A percentile compares a stretch with the other conserved stretches of the same genome.
Conservation (phyloP, 139 green algal genomes). For the Micractinium conductrix region DNA sequence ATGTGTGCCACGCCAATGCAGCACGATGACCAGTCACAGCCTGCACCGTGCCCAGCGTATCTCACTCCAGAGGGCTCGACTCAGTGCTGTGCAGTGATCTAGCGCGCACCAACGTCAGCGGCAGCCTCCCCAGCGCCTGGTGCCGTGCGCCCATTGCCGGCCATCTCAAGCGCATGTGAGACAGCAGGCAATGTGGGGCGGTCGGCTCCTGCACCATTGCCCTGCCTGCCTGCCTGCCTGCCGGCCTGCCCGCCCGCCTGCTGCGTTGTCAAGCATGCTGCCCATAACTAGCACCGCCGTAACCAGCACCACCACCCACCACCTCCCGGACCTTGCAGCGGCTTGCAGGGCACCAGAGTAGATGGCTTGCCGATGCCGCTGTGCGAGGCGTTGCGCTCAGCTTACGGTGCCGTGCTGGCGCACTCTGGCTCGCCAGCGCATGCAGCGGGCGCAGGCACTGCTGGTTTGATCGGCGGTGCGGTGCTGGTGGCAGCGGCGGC, state of each 20-base stretch:
- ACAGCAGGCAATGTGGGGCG: background rate
- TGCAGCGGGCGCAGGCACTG: too few species aligned
- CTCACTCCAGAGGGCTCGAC: too few species aligned
- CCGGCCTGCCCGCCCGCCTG: too few species aligned
- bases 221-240: too few species aligned
- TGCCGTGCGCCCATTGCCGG: background rate
- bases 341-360: background rate
- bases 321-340: background rate
- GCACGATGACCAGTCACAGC: background rate
- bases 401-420: too few species aligned
- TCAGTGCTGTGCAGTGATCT: background rate
- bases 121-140: background rate
- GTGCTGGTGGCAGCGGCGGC: too few species aligned
- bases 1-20: background rate
- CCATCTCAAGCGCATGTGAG: background rate
- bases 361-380: background rate
- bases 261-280: background rate
- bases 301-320: background rate
- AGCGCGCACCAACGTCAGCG: background rate
- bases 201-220: background rate
- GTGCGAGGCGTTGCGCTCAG: too few species aligned
- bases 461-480: too few species aligned
- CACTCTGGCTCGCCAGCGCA: too few species aligned
- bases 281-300: background rate
- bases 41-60: too few species aligned